A percentile compares a stretch with the other conserved stretches of the same genome.
phyloP scores from a whole-genome alignment of 441 rosid species.

The Breynia disticha region DNA sequence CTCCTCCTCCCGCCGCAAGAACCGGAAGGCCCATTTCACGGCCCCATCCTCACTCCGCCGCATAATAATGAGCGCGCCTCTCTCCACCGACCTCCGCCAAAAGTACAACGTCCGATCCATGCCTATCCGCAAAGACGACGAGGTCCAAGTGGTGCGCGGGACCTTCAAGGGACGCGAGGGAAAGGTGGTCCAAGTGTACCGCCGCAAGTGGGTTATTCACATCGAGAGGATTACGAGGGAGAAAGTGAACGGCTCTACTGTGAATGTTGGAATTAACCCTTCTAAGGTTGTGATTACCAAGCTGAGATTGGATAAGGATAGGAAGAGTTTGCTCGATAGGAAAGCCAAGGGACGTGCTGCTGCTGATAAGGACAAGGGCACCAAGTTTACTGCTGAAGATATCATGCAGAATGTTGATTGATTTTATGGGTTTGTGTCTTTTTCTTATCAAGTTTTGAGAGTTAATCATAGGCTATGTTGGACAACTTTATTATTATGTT shows the following conservation, averaged over 20 bases:
- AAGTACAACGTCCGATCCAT: conserved; percentile 72
- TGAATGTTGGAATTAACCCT: conserved; percentile 61
- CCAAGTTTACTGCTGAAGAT: conserved; percentile 65
- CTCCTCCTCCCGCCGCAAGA: conserved; percentile 67
- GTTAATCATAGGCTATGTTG: too few species aligned
- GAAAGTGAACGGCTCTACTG: conserved; percentile 71
- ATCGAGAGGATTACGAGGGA: conserved; percentile 71
- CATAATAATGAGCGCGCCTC: conserved; percentile 56
- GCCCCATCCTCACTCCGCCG: conserved; percentile 69
- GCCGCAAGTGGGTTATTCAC: conserved; percentile 78
- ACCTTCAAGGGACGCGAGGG: conserved; percentile 79
- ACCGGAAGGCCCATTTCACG: conserved; percentile 68
- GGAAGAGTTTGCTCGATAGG: conserved; percentile 56
- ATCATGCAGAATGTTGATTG: conserved; percentile 66
- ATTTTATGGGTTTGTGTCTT: conserved; percentile 5
- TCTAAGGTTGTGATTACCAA: conserved; percentile 64
- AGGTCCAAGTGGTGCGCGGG: conserved; percentile 67
- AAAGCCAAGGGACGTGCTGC: conserved; percentile 70
- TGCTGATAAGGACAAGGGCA: conserved; percentile 65
- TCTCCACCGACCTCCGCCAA: conserved; percentile 52
- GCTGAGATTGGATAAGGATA: conserved; percentile 61
- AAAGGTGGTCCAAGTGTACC: conserved; percentile 66
- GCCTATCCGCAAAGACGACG: conserved; percentile 78
- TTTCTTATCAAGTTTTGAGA: not conserved
- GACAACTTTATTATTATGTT: too few species aligned